A percentile compares a stretch with the other conserved stretches of the same genome.
Conservation (phyloP, 805 yeast genomes). For the Yarrowia sp. region DNA sequence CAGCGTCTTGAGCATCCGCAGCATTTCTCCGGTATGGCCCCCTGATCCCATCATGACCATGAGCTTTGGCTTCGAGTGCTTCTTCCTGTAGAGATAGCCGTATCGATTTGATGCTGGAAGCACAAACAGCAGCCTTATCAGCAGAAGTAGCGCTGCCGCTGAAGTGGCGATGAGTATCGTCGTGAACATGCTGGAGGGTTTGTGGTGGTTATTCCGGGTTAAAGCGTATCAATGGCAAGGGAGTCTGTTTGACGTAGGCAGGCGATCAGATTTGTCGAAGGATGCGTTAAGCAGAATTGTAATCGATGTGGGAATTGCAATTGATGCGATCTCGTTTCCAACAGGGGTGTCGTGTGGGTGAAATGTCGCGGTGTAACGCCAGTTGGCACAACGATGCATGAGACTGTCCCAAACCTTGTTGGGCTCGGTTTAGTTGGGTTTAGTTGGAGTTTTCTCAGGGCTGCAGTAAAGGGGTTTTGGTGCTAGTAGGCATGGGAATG, state of each 20-base stretch:
- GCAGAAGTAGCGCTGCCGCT: not conserved
- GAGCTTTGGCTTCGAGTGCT: slow-evolving; percentile 31
- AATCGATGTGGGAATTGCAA: too few species aligned
- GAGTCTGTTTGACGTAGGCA: too few species aligned
- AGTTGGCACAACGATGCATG: not conserved
- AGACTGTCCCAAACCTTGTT: not conserved
- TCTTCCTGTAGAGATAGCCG: not conserved
- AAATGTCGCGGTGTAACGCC: not conserved
- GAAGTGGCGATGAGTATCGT: not conserved
- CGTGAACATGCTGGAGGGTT: not conserved
- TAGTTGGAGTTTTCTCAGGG: too few species aligned
- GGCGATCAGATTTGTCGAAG: too few species aligned
- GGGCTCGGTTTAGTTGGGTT: not conserved
- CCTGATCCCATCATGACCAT: slow-evolving; percentile 88
- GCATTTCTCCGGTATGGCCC: slow-evolving; percentile 95
- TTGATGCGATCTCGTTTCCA: too few species aligned
- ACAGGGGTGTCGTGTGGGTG: not conserved
- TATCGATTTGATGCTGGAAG: slow-evolving; percentile 8
- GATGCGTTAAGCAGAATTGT: too few species aligned
- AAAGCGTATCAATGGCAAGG: too few species aligned
- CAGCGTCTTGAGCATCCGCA: slow-evolving; percentile 55
- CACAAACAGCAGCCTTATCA: slow-evolving; percentile 7
- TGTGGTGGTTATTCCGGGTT: not conserved
- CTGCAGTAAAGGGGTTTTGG: too few species aligned
- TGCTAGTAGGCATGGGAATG: too few species aligned